These are phyloP conservation scores for Lactarius sanguifluus DNA, from an alignment of 768 basidiomycete genomes.

Conservation along the genomic window DNA sequence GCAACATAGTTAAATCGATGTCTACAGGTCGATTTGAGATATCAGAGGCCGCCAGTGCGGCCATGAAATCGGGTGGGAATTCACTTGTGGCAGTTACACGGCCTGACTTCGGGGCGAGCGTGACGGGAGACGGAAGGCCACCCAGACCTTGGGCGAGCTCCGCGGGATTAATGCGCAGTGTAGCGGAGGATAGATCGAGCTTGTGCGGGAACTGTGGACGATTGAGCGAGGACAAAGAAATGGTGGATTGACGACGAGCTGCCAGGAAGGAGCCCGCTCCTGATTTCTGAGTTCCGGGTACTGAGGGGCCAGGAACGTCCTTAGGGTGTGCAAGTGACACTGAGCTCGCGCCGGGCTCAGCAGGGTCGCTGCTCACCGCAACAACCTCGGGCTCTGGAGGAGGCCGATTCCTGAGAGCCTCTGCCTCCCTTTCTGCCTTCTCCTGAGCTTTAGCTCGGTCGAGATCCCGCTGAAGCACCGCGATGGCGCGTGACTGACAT, in stretches of 20 bases:
- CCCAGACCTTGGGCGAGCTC: conserved; percentile 57
- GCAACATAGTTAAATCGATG: conserved; percentile 53
- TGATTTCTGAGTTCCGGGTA: conserved; percentile 39
- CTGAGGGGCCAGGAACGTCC: conserved; percentile 31
- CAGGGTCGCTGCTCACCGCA: conserved; percentile 1
- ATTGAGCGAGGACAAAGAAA: conserved; percentile 78
- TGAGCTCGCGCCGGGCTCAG: conserved; percentile 2
- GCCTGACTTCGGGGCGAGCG: conserved; percentile 77
- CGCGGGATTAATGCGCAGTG: conserved; percentile 63
- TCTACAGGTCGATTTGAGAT: conserved; percentile 41
- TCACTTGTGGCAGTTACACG: conserved; percentile 48
- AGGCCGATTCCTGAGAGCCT: conserved; percentile 36
- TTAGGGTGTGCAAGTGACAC: conserved; percentile 6
- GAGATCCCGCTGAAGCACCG: conserved; percentile 69
- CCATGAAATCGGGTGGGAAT: conserved; percentile 60
- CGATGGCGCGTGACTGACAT: conserved; percentile 64
- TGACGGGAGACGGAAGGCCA: conserved; percentile 74
- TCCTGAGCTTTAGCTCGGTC: conserved; percentile 48
- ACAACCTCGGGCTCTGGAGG: conserved; percentile 31
- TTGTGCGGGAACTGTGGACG: conserved; percentile 69
- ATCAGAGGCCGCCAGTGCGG: conserved; percentile 46
- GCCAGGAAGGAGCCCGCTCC: conserved; percentile 33
- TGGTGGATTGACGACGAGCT: conserved; percentile 67
- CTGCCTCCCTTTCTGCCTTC: conserved; percentile 39
- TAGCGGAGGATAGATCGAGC: conserved; percentile 74